Conservation (phyloP, 176 grass and related monocot genomes). For the Dendrocalamus sinicus region DNA sequence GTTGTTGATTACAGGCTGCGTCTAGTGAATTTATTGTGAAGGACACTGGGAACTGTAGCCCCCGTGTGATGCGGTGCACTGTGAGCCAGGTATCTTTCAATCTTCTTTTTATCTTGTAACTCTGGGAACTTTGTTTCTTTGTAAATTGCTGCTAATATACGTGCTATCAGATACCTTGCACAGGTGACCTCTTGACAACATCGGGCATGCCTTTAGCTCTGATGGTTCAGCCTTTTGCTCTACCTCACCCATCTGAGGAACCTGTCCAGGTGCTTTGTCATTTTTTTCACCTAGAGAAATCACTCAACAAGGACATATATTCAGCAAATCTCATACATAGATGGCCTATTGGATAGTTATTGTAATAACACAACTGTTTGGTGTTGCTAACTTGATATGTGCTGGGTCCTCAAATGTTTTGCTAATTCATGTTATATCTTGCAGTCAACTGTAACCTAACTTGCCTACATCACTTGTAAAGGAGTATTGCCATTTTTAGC, state of each 20-base stretch:
- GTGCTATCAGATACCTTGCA: slow-evolving; percentile 80
- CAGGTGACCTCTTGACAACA: slow-evolving; percentile 78
- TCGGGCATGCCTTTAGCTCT: slow-evolving; percentile 85
- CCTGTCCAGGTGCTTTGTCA: slow-evolving; percentile 67
- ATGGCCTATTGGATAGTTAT: neutral
- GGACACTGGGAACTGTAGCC: slow-evolving; percentile 89
- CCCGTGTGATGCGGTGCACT: slow-evolving; percentile 83
- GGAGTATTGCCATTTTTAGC: neutral
- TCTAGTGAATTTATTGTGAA: slow-evolving; percentile 83
- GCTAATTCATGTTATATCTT: neutral
- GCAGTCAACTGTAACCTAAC: neutral
- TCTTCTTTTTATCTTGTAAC: slow-evolving; percentile 1
- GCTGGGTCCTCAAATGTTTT: neutral
- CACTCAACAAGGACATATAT: neutral
- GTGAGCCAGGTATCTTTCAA: slow-evolving; percentile 69
- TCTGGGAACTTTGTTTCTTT: slow-evolving; percentile 21
- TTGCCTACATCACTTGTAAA: neutral
- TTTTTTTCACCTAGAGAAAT: slow-evolving; percentile 10
- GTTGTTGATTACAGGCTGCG: slow-evolving; percentile 58
- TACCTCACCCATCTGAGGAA: slow-evolving; percentile 84
- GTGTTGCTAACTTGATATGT: neutral
- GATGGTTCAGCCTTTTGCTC: slow-evolving; percentile 87
- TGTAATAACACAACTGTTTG: neutral
- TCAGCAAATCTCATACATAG: neutral
- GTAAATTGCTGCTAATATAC: slow-evolving; percentile 40